A percentile compares a stretch with the other conserved stretches of the same genome.
phyloP scores from a whole-genome alignment of 108 stramenopile species.

The Chaetoceros tenuissimus region DNA sequence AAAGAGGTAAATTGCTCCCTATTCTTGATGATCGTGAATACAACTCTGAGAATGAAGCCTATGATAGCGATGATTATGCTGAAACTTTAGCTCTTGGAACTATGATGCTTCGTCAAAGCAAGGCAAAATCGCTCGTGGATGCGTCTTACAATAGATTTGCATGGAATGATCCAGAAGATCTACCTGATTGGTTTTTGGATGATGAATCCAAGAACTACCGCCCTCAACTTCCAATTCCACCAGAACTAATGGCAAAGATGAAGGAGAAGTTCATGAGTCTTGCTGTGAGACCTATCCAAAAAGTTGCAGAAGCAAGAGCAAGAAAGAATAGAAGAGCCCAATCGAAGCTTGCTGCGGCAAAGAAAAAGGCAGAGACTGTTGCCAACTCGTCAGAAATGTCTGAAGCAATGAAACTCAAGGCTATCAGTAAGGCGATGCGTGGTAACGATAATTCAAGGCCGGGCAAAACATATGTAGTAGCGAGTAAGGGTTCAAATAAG shows the following conservation, averaged over 20 bases:
- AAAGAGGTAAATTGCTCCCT: conserved; percentile 32
- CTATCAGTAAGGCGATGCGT: conserved; percentile 91
- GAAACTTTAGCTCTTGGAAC: conserved; percentile 91
- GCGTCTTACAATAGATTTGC: conserved; percentile 98
- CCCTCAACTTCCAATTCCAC: conserved; percentile 94
- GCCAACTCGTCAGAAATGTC: conserved; percentile 88
- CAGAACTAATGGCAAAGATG: conserved; percentile 92
- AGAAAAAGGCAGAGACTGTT: conserved; percentile 90
- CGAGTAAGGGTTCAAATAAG: conserved; percentile 65
- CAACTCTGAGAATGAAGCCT: conserved; percentile 92
- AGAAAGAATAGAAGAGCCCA: conserved; percentile 86
- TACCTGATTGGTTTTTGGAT: conserved; percentile 98
- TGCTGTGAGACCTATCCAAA: conserved; percentile 91
- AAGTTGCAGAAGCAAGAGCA: conserved; percentile 98
- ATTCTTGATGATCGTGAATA: conserved; percentile 81
- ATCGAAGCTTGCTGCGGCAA: conserved; percentile 80
- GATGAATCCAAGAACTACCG: conserved; percentile 95
- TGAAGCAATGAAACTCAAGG: conserved; percentile 94
- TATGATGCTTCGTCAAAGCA: conserved; percentile 93
- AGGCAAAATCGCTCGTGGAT: conserved; percentile 93
- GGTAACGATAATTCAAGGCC: conserved; percentile 59
- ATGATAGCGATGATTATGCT: conserved; percentile 95
- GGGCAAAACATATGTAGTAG: conserved; percentile 88
- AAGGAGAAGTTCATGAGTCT: conserved; percentile 81
- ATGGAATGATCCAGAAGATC: conserved; percentile 93